These are phyloP conservation scores for Coemansia reversa DNA, from an alignment of 192 early-diverging fungal genomes.

Conservation along the genomic window DNA sequence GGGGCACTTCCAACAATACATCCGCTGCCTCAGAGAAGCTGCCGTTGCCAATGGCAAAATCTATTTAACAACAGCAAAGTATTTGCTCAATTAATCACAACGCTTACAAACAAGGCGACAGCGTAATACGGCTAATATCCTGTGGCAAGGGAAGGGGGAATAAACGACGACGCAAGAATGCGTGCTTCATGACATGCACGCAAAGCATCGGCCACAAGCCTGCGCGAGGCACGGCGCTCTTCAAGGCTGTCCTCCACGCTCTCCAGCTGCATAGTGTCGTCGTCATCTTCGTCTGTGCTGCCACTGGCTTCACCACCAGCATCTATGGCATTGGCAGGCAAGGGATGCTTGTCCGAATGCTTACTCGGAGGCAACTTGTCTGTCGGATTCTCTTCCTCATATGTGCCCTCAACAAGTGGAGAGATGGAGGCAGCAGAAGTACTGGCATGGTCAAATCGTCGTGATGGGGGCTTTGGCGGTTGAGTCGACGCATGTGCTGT, in stretches of 20 bases:
- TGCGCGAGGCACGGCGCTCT: slow-evolving; percentile 37
- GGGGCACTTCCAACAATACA: too few relatives aligned
- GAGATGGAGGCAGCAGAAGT: slow-evolving; percentile 3
- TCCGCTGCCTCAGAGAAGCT: too few relatives aligned
- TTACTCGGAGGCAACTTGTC: background rate
- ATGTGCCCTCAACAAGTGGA: background rate
- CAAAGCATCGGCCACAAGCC: slow-evolving; percentile 39
- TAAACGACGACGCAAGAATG: slow-evolving; percentile 7
- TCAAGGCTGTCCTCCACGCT: slow-evolving; percentile 14
- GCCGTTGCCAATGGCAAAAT: too few relatives aligned
- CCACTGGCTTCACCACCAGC: background rate
- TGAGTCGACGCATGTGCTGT: background rate
- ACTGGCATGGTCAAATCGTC: slow-evolving; percentile 2
- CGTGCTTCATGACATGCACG: slow-evolving; percentile 47
- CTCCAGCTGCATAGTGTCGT: background rate
- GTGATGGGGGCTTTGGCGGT: slow-evolving; percentile 18
- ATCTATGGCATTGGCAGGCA: background rate
- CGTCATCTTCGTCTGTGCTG: slow-evolving; percentile 13
- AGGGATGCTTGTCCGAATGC: background rate
- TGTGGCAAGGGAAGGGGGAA: background rate
- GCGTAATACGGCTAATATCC: background rate
- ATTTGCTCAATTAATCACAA: background rate
- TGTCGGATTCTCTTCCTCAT: background rate
- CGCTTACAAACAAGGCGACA: background rate
- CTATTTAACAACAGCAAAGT: background rate